Conservation (phyloP, 768 basidiomycete genomes). For the Pulveroboletus sp. region DNA sequence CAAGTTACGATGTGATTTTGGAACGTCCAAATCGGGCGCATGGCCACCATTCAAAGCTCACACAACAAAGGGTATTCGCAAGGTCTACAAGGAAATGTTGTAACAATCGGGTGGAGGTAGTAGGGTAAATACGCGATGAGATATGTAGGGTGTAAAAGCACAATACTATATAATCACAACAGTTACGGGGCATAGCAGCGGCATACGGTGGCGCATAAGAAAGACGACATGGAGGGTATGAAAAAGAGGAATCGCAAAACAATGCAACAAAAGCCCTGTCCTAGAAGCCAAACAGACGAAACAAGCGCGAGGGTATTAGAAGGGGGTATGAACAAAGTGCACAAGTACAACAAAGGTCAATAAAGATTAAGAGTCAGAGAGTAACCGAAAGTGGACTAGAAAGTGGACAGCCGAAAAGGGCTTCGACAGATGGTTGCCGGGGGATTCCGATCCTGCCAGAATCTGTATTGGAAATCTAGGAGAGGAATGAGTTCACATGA, state of each 20-base stretch:
- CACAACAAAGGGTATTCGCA: background rate
- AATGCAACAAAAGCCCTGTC: background rate
- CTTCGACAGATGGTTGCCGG: constrained; percentile 38
- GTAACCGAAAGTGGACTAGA: constrained; percentile 31
- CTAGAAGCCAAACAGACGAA: background rate
- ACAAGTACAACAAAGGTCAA: constrained; percentile 22
- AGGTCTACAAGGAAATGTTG: background rate
- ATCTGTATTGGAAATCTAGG: constrained; percentile 64
- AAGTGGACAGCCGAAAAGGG: constrained; percentile 57
- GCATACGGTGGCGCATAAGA: constrained; percentile 20
- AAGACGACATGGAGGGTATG: constrained; percentile 19
- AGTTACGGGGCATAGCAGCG: constrained; percentile 7
- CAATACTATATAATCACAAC: constrained; percentile 21
- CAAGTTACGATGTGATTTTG: background rate
- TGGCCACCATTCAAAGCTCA: background rate
- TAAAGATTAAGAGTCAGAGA: constrained; percentile 18
- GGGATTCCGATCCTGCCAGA: constrained; percentile 48
- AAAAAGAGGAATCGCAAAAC: constrained; percentile 1
- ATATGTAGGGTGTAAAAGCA: constrained; percentile 21
- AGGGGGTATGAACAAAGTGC: constrained; percentile 18
- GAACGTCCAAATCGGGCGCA: background rate
- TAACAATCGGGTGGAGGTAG: constrained; percentile 11
- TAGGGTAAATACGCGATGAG: constrained; percentile 19
- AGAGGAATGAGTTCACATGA: constrained; percentile 3
- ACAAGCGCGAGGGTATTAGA: constrained; percentile 8